Evolutionary conservation across 2,329 filamentous ascomycete genomes (phyloP).

Genomic region (Paraphaeosphaeria minitans): DNA sequence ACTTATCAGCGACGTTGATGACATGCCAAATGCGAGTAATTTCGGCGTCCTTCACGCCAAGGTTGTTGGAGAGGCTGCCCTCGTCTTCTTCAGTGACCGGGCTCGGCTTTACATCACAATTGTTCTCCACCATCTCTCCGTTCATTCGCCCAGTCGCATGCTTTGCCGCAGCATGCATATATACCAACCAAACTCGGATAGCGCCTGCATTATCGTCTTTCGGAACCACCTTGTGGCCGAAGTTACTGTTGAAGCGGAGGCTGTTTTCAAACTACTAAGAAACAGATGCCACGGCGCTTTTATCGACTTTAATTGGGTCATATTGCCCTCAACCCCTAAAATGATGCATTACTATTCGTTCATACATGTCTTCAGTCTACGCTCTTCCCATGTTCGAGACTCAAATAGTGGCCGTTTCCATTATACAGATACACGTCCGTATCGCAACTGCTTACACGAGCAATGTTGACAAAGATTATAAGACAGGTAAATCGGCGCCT

Average conservation of each 20-base stretch:
- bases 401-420: too few relatives aligned
- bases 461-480: too few relatives aligned
- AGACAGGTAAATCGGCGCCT: too few relatives aligned
- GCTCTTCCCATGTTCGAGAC: too few relatives aligned
- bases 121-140: background rate
- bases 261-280: conserved; percentile 11
- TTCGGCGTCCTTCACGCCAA: background rate
- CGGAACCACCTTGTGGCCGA: background rate
- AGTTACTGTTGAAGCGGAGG: conserved; percentile 8
- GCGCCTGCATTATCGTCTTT: conserved; percentile 11
- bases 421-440: too few relatives aligned
- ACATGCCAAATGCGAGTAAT: conserved; percentile 13
- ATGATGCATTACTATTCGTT: too few relatives aligned
- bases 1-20: conserved; percentile 15
- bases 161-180: conserved; percentile 8
- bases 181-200: conserved; percentile 12
- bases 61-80: background rate
- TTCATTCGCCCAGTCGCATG: background rate
- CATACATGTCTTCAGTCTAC: too few relatives aligned
- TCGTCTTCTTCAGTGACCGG: background rate
- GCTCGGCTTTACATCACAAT: background rate
- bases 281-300: background rate
- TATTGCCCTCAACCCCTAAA: too few relatives aligned
- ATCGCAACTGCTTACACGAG: too few relatives aligned
- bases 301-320: conserved; percentile 2